Evolutionary conservation across 805 yeast species (phyloP).

Genomic region (Metschnikowia aberdeeniae): DNA sequence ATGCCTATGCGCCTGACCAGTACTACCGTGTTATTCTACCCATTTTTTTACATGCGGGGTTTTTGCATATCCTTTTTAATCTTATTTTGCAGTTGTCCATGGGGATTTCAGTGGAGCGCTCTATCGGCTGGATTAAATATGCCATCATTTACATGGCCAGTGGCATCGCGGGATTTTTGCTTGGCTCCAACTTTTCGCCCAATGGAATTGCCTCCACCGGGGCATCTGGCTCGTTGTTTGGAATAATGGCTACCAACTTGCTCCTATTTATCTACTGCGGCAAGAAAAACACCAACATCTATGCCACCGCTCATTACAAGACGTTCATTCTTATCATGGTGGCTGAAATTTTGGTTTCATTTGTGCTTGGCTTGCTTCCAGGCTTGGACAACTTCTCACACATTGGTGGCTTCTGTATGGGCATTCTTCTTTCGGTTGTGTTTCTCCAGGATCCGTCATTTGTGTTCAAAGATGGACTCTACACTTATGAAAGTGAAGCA

Average conservation of each 20-base stretch:
- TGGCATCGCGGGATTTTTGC: conserved; percentile 63
- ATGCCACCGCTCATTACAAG: conserved; percentile 44
- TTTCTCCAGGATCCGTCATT: conserved; percentile 56
- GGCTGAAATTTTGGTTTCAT: conserved; percentile 54
- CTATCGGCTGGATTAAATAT: conserved; percentile 53
- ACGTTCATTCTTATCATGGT: conserved; percentile 44
- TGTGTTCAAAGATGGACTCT: conserved; percentile 37
- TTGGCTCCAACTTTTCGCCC: conserved; percentile 69
- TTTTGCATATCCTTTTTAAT: conserved; percentile 64
- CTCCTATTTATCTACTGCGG: conserved; percentile 53
- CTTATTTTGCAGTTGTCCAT: conserved; percentile 55
- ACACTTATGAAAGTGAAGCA: conserved; percentile 29
- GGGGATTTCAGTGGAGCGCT: conserved; percentile 56
- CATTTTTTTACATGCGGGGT: conserved; percentile 70
- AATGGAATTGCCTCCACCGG: conserved; percentile 65
- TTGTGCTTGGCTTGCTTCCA: conserved; percentile 64
- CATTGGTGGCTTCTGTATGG: conserved; percentile 70
- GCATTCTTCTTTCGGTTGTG: conserved; percentile 46
- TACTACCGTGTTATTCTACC: conserved; percentile 71
- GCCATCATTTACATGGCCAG: conserved; percentile 52
- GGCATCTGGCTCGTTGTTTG: conserved; percentile 69
- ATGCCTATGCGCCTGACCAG: conserved; percentile 49
- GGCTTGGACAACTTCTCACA: conserved; percentile 75
- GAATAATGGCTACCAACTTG: conserved; percentile 60
- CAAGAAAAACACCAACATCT: conserved; percentile 42